Base-by-base conservation (phyloP, 2,329 filamentous ascomycete genomes). In the Exophiala calicioides region DNA sequence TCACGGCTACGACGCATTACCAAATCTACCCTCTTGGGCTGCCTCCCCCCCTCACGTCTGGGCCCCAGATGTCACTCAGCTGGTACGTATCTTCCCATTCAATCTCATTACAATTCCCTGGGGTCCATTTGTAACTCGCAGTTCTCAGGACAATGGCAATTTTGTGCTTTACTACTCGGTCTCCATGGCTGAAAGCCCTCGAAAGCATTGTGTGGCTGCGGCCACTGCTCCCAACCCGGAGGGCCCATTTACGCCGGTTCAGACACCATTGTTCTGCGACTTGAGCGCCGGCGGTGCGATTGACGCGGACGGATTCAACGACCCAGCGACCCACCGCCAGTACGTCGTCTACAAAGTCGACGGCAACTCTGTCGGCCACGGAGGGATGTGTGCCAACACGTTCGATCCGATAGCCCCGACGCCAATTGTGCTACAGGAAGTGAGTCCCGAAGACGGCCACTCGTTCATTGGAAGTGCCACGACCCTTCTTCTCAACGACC, bases 331-430 rank as follows among this genome's bases (percentile, higher is more conserved):
- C 32, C 77, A 77, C 18, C 71, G 62, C 20, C 72, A 75, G 4
- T 86, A 83, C 59, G 70, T 86, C 3, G 65, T 78, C 12, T 86
- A 82, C 68, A 86, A 86, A 63, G 69, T 85, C n/a, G 82, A 86
- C 62, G 81, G 82, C 29, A 85, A 84, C 63, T 70, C 69, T 46
- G 63, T 76, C 18, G 70, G 71, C 13, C 56, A 69, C 47, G 71
- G 72, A 29, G 74, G 74, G 1, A 62, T 66, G 45, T 76, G 74
- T 58, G 67, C 66, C 35, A 70, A 73, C 48, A 76, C 74, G 52
- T 44, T 64, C 15, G 51, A 58, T 1, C 66, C 67, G 0, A 47
- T 65, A 1, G 58, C 62, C 5, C 42, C 60, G 4, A 71, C 68
- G 0, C 68, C 68, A 0, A 62, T 71, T 18, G 54, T 70, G 68